Conservation (phyloP, 2,329 filamentous ascomycete genomes). For the Lithohypha guttulata region DNA sequence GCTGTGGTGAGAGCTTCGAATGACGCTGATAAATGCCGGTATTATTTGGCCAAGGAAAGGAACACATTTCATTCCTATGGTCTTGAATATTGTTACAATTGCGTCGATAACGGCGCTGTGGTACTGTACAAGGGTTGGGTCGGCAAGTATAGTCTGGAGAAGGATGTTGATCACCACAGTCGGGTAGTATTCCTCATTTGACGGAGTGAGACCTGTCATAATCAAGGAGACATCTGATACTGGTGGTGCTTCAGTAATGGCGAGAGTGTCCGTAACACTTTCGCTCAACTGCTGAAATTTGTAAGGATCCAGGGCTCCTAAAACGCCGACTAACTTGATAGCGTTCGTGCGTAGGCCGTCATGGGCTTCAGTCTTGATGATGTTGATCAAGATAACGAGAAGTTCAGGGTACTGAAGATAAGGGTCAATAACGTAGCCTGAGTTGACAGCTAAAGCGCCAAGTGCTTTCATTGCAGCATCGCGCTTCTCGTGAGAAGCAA, state of each 20-base stretch:
- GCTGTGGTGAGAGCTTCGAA: constrained; percentile 64
- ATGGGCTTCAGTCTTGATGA: constrained; percentile 85
- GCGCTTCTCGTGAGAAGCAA: constrained; percentile 79
- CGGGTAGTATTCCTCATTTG: constrained; percentile 95
- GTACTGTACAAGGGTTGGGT: constrained; percentile 78
- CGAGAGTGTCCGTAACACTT: constrained; percentile 69
- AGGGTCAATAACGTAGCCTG: constrained; percentile 92
- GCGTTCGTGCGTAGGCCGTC: constrained; percentile 82
- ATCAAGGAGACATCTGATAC: constrained; percentile 93
- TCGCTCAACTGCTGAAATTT: constrained; percentile 77
- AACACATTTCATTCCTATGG: constrained; percentile 88
- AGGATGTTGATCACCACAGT: constrained; percentile 96
- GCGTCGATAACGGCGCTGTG: constrained; percentile 93
- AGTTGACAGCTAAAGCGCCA: constrained; percentile 87
- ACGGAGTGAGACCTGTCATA: constrained; percentile 93
- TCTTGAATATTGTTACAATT: constrained; percentile 98
- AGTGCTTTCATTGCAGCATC: constrained; percentile 84
- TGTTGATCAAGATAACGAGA: constrained; percentile 81
- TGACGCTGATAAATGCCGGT: constrained; percentile 83
- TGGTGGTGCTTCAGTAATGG: constrained; percentile 52
- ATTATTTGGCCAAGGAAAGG: constrained; percentile 90
- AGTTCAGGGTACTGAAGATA: constrained; percentile 93
- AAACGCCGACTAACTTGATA: constrained; percentile 89
- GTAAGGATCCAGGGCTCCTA: constrained; percentile 91
- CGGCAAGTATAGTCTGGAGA: constrained; percentile 74